Evolutionary conservation across 2,329 filamentous ascomycete genomes (phyloP), one percentile per base, ranked within the genome.

Genomic region (Exophiala aquamarina): DNA sequence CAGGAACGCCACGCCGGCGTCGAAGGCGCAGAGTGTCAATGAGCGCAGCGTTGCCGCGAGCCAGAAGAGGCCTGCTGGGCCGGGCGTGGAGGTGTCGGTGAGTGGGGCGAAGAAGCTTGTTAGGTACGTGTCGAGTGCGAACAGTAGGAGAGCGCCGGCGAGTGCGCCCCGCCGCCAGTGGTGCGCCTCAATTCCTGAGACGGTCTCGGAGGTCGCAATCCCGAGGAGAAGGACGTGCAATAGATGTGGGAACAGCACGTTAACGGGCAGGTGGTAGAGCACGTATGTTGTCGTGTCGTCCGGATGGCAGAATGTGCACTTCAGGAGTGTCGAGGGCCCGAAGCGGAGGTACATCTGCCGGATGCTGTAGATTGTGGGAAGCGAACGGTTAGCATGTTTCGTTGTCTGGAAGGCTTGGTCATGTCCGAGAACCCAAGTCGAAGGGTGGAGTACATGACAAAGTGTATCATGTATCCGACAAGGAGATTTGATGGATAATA

Each of bases 251-350:
- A 81, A 73, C 1, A 91, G 61, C 6, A 95, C 71, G 19, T 81
- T 75, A 49, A 65, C 62, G 0, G 92, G 87, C 0, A 94, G 69
- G 11, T 87, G 84, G 69, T 95, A 97, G 64, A 87, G 79, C 39
- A 95, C 77, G 71, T 90, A 96, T 33, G 79, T 81, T 29, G 72
- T 73, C 4, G 82, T 77, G 38, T 87, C 82, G 49, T 87, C 83
- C n/a, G 81, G 70, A 41, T 72, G 75, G 77, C 91, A 96, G 71
- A 95, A 95, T n/a, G 81, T 78, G 66, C 91, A 97, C 49, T 82
- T 75, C 17, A 83, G 74, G 29, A 97, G 66, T 7, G 84, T 81
- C 26, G 80, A 75, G 0, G 90, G 88, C 2, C 93, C 93, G 68
- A 83, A 94, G 49, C 86, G 83, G 42, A 94, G 76, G 70, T 96